A percentile compares a stretch with the other conserved stretches of the same genome.
Evolutionary conservation across 495 filamentous ascomycete species (phyloP).

Genomic region (Neurospora sublineolata): DNA sequence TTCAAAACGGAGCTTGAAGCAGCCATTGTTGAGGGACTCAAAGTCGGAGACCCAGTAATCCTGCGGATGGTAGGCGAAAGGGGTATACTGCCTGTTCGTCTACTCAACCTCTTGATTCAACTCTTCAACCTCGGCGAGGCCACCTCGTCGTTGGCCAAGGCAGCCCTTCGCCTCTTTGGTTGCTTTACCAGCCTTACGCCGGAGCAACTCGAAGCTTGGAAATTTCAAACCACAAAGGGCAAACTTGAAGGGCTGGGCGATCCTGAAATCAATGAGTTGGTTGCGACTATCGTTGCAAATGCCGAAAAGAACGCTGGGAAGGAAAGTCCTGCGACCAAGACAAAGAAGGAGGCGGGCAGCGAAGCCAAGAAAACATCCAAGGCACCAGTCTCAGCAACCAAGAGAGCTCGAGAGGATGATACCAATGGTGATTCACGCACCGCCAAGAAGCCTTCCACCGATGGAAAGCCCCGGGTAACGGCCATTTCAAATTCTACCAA

Average conservation of each 20-base stretch:
- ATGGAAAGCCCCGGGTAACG: constrained; percentile 3
- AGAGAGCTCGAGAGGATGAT: constrained; percentile 30
- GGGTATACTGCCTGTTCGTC: constrained; percentile 34
- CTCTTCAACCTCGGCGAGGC: constrained; percentile 55
- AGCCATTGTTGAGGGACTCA: constrained; percentile 10
- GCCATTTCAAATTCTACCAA: constrained; percentile 8
- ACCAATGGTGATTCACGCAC: constrained; percentile 20
- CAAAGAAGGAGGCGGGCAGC: constrained; percentile 9
- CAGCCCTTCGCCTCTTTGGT: constrained; percentile 54
- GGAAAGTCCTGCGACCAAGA: constrained; percentile 5
- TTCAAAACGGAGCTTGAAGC: constrained; percentile 10
- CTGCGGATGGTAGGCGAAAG: constrained; percentile 43
- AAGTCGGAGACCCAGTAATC: constrained; percentile 3
- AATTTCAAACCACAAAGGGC: constrained; percentile 51
- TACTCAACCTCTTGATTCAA: constrained; percentile 52
- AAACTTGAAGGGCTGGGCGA: constrained; percentile 58
- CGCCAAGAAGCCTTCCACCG: constrained; percentile 30
- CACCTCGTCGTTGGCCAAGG: constrained; percentile 49
- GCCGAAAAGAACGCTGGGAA: constrained; percentile 16
- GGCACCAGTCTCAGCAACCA: constrained; percentile 2
- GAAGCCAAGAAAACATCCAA: constrained; percentile 5
- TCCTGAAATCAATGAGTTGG: constrained; percentile 41
- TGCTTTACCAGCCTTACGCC: constrained; percentile 50
- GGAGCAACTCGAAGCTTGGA: constrained; percentile 51
- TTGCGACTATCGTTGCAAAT: constrained; percentile 29